A percentile compares a stretch with the other conserved stretches of the same genome.
phyloP scores from a whole-genome alignment of 805 yeast genomes.

The Pichia phayaonensis region DNA sequence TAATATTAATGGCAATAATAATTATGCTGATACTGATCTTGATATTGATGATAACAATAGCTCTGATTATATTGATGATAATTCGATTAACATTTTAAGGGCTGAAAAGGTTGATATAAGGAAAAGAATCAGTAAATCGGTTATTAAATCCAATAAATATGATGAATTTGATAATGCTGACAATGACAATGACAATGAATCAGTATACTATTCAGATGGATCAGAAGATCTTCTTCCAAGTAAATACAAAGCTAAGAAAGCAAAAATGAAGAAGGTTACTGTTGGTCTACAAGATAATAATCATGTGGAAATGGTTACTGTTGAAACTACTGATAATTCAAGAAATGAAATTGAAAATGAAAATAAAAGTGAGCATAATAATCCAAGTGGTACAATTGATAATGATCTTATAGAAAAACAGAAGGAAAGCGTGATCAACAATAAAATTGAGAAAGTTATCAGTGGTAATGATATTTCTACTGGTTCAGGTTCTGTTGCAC shows the following conservation, averaged over 20 bases:
- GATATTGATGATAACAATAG: not conserved
- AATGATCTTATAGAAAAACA: not conserved
- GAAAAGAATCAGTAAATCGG: not conserved
- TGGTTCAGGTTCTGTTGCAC: not conserved
- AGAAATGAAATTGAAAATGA: not conserved
- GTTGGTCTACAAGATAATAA: not conserved
- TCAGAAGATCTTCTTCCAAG: not conserved
- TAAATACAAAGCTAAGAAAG: not conserved
- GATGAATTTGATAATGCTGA: not conserved
- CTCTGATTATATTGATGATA: not conserved
- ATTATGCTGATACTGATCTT: not conserved
- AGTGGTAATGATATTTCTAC: not conserved
- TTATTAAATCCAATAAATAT: not conserved
- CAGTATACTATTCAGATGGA: not conserved
- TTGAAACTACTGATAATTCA: not conserved
- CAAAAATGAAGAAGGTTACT: not conserved
- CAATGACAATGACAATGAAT: not conserved
- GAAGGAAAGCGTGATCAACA: not conserved
- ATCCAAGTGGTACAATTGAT: not conserved
- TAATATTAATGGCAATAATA: not conserved
- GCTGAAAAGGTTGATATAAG: not conserved
- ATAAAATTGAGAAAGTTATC: not conserved
- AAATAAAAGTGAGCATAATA: not conserved
- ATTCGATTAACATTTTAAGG: not conserved
- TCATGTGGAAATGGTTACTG: not conserved